phyloP scores from a whole-genome alignment of 495 filamentous ascomycete genomes.

The Jackrogersella multiformis region DNA sequence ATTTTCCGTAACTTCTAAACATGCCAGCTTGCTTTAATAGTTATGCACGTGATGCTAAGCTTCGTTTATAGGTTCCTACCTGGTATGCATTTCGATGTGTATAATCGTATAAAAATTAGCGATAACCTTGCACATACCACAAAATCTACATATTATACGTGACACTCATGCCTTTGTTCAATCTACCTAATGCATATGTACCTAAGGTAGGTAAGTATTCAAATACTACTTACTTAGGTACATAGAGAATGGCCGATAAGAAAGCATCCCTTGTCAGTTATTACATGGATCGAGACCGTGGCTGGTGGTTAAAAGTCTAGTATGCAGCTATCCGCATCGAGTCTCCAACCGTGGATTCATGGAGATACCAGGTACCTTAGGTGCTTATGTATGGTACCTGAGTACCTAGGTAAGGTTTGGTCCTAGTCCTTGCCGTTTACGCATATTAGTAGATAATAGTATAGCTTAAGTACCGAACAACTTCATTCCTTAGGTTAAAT shows the following conservation, averaged over 20 bases:
- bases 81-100: constrained; percentile 8
- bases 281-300: neutral
- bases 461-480: too few relatives aligned
- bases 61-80: too few relatives aligned
- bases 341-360: neutral
- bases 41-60: neutral
- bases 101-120: neutral
- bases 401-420: too few relatives aligned
- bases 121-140: neutral
- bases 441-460: too few relatives aligned
- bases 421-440: too few relatives aligned
- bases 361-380: neutral
- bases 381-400: too few relatives aligned
- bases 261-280: neutral
- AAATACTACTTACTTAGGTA: neutral
- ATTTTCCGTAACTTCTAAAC: neutral
- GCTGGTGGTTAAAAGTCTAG: neutral
- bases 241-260: neutral
- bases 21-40: neutral
- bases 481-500: too few relatives aligned
- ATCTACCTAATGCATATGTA: neutral
- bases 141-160: neutral
- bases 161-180: neutral
- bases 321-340: constrained; percentile 29
- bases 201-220: neutral